Percentiles rank a stretch among this genome's conserved stretches.
Evolutionary conservation across 2,329 filamentous ascomycete genomes (phyloP).

Genomic region (Daldinia eschscholtzii): DNA sequence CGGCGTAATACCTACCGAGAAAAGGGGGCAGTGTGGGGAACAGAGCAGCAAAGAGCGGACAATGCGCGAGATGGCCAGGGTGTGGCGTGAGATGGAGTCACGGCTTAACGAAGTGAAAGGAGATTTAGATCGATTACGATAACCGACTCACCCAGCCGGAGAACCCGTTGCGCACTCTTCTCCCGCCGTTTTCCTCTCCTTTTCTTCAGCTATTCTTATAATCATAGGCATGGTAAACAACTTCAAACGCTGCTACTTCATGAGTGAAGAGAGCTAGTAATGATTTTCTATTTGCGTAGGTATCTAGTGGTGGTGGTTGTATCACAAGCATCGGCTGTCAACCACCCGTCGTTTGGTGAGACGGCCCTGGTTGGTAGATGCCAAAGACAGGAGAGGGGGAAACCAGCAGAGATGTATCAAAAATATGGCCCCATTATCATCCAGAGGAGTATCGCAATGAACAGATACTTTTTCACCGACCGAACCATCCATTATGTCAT

Average conservation of each 20-base stretch:
- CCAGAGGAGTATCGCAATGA: conserved; percentile 20
- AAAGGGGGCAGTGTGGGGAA: conserved; percentile 47
- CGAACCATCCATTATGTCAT: conserved; percentile 30
- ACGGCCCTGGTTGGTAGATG: conserved; percentile 19
- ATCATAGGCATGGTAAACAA: neutral
- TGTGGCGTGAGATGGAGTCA: conserved; percentile 63
- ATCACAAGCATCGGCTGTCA: conserved; percentile 29
- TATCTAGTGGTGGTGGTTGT: conserved; percentile 26
- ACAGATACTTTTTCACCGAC: conserved; percentile 15
- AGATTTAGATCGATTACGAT: conserved; percentile 58
- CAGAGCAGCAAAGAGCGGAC: conserved; percentile 58
- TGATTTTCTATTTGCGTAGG: conserved; percentile 28
- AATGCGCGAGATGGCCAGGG: conserved; percentile 67
- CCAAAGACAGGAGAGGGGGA: conserved; percentile 13
- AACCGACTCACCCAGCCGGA: neutral
- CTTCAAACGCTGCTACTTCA: neutral
- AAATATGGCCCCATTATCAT: conserved; percentile 7
- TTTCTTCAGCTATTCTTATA: neutral
- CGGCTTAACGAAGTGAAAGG: conserved; percentile 63
- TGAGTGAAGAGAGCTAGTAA: neutral
- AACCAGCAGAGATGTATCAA: conserved; percentile 23
- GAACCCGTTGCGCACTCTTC: neutral
- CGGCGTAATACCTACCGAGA: conserved; percentile 55
- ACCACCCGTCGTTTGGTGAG: conserved; percentile 10
- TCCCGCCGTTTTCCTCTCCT: too few relatives aligned